These are phyloP conservation scores for Lomentospora prolificans DNA, from an alignment of 2,329 filamentous ascomycete species.

Conservation along the genomic window DNA sequence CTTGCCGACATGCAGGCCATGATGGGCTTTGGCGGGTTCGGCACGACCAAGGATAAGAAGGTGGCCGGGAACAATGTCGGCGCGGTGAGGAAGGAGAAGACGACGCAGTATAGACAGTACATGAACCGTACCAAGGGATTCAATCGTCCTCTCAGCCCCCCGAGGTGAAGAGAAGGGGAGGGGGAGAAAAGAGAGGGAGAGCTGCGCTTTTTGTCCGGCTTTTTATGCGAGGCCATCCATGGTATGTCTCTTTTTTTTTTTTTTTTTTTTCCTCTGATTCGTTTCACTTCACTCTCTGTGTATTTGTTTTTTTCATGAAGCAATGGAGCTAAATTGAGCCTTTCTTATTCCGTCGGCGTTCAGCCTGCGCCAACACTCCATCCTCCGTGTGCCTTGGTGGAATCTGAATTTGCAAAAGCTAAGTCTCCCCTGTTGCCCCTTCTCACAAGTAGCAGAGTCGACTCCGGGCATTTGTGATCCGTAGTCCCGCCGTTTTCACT, in stretches of 20 bases:
- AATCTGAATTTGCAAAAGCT: too few relatives aligned
- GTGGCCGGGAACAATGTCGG: conserved; percentile 80
- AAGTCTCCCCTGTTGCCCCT: not conserved
- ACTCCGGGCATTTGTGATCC: too few relatives aligned
- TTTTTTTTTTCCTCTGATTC: not conserved
- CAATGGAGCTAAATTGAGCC: not conserved
- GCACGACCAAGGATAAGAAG: conserved; percentile 79
- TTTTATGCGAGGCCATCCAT: not conserved
- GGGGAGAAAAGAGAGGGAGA: not conserved
- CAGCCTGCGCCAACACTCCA: too few relatives aligned
- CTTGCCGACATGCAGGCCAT: conserved; percentile 67
- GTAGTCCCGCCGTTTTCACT: too few relatives aligned
- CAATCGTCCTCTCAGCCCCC: conserved; percentile 64
- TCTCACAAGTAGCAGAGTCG: too few relatives aligned
- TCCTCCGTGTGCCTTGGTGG: not conserved
- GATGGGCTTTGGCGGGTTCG: conserved; percentile 87
- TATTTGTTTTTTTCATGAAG: not conserved
- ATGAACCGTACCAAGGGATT: conserved; percentile 83
- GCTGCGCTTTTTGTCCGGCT: not conserved
- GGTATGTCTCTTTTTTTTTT: not conserved
- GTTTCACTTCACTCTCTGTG: not conserved
- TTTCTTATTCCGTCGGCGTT: not conserved
- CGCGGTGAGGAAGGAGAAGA: conserved; percentile 82
- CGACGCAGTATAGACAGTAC: conserved; percentile 91
- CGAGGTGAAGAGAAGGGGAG: conserved; percentile 19